Evolutionary conservation across 192 early-diverging fungal genomes (phyloP), one percentile per base, ranked within the genome.

Genomic region (Gaertneriomyces semiglobifer): DNA sequence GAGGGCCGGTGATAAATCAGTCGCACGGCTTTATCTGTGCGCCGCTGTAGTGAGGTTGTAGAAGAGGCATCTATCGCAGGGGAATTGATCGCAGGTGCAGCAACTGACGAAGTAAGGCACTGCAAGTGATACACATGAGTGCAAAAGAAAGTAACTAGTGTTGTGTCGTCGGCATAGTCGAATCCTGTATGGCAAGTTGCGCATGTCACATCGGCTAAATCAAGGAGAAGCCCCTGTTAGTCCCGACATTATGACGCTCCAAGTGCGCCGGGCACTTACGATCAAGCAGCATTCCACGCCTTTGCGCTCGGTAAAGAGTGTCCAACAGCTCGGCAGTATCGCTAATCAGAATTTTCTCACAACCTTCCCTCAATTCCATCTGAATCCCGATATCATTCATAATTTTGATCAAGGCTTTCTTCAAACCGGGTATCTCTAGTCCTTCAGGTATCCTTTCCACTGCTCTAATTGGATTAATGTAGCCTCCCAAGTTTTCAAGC

Each of bases 361-460:
- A 96, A 0, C 94, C 95, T 72, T 93, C 86, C 39, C 90, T 81
- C 33, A 99, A 77, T 5, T 93, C 94, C 69, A 87, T 88, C 83
- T 89, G 62, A 52, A 96, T 80, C 43, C 93, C 89, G 64, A 89
- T 93, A 69, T 99, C 97, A 50, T 92, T 85, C 70, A 98, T 77
- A 53, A 99, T 90, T 60, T 92, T 91, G 8, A 95, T 84, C 50
- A 99, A 74, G 0, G 93, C 88, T 1, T 81, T 70, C 44, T 88
- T 89, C 10, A 99, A 78, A 6, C 87, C 92, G 0, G 90, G 90
- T 11, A 99, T 92, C 42, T 83, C 71, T 18, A 97, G 79, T 0
- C 85, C 86, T 41, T 87, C 74, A 4, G 93, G 92, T 63, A 99
- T 93, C 42, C 84, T 77, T 53, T 84, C 75, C 19, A 99, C 88